phyloP scores from a whole-genome alignment of 2,329 filamentous ascomycete genomes.

The Trichoderma sp. region DNA sequence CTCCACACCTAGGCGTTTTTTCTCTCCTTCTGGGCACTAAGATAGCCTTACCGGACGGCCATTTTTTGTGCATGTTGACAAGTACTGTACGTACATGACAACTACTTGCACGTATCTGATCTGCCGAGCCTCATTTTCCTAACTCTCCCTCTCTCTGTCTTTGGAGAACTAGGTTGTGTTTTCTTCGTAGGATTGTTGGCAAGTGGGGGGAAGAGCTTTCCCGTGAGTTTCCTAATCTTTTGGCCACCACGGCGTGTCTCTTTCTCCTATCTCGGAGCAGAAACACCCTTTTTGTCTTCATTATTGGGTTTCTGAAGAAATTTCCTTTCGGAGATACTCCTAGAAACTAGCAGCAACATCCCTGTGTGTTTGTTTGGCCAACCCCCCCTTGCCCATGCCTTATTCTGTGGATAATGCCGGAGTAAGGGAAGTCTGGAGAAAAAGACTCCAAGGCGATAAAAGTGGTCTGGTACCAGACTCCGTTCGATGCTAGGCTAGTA shows the following conservation, averaged over 20 bases:
- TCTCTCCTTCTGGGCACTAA: background rate
- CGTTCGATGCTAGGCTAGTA: slow-evolving; percentile 3
- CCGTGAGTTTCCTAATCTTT: background rate
- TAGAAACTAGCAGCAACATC: background rate
- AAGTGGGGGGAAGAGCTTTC: background rate
- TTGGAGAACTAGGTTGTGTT: background rate
- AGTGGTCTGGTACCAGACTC: background rate
- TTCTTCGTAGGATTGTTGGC: background rate
- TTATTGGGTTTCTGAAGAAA: background rate
- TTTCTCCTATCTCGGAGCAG: slow-evolving; percentile 8
- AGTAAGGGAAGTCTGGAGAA: background rate
- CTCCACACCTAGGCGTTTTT: slow-evolving; percentile 25
- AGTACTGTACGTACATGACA: background rate
- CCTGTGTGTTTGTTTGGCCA: background rate
- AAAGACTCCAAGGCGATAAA: background rate
- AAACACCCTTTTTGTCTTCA: background rate
- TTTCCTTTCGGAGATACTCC: slow-evolving; percentile 4
- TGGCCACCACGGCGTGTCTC: background rate
- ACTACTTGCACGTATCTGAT: background rate
- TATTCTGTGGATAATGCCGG: background rate
- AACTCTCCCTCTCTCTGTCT: background rate
- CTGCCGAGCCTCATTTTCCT: background rate
- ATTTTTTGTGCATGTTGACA: background rate
- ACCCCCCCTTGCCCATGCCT: slow-evolving; percentile 6
- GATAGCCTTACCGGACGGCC: background rate